Conservation (phyloP, 345 rosid genomes). For the Gossypium turneri region DNA sequence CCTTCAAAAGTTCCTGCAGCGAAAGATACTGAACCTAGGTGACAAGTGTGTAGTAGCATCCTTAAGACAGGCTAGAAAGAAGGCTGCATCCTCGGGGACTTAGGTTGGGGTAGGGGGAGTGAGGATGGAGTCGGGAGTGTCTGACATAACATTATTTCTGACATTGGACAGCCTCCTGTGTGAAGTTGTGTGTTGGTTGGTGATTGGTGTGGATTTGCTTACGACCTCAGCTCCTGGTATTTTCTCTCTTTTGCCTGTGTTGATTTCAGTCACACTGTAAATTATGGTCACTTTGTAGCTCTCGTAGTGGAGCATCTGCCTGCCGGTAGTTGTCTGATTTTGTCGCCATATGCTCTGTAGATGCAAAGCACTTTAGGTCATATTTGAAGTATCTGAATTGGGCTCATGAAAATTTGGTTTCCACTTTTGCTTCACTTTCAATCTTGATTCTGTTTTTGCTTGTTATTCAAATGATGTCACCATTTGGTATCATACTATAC, state of each 20-base stretch:
- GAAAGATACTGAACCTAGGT: constrained; percentile 45
- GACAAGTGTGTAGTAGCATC: constrained; percentile 29
- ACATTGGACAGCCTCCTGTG: constrained; percentile 13
- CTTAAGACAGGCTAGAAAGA: constrained; percentile 16
- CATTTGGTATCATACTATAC: neutral
- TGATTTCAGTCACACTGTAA: neutral
- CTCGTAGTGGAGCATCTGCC: neutral
- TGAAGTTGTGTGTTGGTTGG: neutral
- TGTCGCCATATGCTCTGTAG: neutral
- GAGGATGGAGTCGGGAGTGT: neutral
- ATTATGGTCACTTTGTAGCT: neutral
- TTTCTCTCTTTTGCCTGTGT: neutral
- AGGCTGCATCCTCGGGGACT: constrained; percentile 2
- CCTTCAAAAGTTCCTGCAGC: constrained; percentile 77
- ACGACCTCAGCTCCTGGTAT: neutral
- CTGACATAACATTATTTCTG: constrained; percentile 4
- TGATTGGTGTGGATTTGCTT: neutral
- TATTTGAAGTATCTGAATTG: neutral
- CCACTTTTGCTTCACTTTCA: neutral
- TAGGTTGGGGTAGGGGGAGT: neutral
- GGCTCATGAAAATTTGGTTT: neutral
- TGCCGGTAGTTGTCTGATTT: neutral
- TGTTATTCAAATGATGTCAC: neutral
- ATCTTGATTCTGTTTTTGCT: neutral
- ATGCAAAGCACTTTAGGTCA: neutral